Conservation (phyloP, 805 yeast species). For the Lipomyces sp. region DNA sequence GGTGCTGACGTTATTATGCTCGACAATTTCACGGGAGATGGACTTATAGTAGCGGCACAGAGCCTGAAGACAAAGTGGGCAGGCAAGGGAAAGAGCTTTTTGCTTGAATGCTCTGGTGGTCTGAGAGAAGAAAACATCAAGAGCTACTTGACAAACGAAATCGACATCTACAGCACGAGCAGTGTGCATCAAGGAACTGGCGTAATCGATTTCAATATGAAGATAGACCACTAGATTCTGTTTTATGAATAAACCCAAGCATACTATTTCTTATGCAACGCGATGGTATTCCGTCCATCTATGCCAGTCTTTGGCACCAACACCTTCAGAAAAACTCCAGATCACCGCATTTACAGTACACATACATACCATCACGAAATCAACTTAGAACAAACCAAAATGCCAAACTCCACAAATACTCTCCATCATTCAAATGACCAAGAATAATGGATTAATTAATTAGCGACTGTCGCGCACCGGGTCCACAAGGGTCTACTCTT, state of each 20-base stretch:
- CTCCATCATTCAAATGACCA: too few species aligned
- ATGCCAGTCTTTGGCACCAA: too few species aligned
- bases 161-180: constrained; percentile 88
- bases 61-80: constrained; percentile 58
- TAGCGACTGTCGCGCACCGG: too few species aligned
- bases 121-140: constrained; percentile 65
- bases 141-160: constrained; percentile 65
- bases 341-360: too few species aligned
- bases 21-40: constrained; percentile 75
- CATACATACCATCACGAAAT: too few species aligned
- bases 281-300: background rate
- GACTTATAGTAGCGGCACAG: constrained; percentile 60
- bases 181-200: constrained; percentile 90
- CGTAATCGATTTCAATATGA: constrained; percentile 78
- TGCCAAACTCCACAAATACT: too few species aligned
- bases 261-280: background rate
- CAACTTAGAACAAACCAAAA: too few species aligned
- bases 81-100: constrained; percentile 43
- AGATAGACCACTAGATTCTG: constrained; percentile 49
- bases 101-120: constrained; percentile 92
- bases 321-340: too few species aligned
- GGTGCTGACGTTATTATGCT: constrained; percentile 96
- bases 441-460: too few species aligned
- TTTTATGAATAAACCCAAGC: background rate
- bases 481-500: too few species aligned